Evolutionary conservation across 768 basidiomycete species (phyloP).

Genomic region (Tricholoma hemisulphureum): DNA sequence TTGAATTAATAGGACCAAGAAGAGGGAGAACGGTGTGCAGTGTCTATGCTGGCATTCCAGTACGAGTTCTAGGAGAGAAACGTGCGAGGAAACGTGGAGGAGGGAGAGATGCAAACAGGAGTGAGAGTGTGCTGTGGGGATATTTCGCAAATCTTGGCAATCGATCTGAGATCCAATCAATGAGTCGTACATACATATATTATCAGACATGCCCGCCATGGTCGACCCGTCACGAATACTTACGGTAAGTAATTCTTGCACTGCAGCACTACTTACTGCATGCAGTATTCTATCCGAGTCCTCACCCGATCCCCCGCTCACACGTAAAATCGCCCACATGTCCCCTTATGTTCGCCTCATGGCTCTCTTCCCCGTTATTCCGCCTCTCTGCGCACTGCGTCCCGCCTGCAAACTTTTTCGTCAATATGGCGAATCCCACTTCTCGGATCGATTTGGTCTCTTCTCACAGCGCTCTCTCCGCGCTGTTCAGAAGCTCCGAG

Average conservation of each 20-base stretch:
- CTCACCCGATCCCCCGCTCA: not conserved
- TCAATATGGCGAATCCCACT: not conserved
- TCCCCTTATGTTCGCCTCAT: not conserved
- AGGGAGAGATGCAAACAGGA: not conserved
- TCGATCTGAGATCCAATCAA: not conserved
- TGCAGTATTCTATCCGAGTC: too few species aligned
- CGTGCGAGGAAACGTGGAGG: not conserved
- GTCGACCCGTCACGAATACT: not conserved
- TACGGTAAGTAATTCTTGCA: not conserved
- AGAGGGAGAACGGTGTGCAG: not conserved
- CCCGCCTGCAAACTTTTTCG: not conserved
- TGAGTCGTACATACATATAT: too few species aligned
- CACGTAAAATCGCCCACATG: not conserved
- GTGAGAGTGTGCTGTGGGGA: not conserved
- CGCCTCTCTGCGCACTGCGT: not conserved
- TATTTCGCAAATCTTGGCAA: conserved; percentile 1
- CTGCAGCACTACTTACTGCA: too few species aligned
- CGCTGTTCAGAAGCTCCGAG: not conserved
- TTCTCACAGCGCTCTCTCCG: not conserved
- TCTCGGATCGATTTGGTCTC: not conserved
- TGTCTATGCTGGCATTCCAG: not conserved
- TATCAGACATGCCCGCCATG: not conserved
- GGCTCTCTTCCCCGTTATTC: not conserved
- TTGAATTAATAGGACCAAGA: too few species aligned
- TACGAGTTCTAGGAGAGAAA: not conserved